A percentile compares a stretch with the other conserved stretches of the same genome.
phyloP scores from a whole-genome alignment of 495 filamentous ascomycete species.

The Endocarpon pusillum region DNA sequence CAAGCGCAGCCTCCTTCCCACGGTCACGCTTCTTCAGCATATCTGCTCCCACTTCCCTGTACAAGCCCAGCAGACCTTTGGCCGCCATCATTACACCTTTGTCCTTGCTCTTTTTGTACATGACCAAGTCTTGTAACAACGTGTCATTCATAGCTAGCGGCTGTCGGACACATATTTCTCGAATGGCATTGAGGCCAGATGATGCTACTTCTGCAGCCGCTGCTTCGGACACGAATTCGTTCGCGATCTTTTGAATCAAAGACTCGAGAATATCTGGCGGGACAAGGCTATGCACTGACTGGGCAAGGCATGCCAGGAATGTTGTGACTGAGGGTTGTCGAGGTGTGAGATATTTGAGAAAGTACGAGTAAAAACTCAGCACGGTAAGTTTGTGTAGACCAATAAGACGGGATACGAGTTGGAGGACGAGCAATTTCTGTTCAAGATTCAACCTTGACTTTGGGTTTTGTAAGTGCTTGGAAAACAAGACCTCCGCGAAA shows the following conservation, averaged over 20 bases:
- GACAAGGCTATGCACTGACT: slow-evolving; percentile 77
- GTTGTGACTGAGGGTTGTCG: slow-evolving; percentile 86
- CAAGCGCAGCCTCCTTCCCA: slow-evolving; percentile 84
- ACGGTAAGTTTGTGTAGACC: slow-evolving; percentile 83
- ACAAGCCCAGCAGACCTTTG: slow-evolving; percentile 74
- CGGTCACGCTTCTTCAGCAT: slow-evolving; percentile 81
- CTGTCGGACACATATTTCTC: slow-evolving; percentile 82
- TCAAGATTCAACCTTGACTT: slow-evolving; percentile 83
- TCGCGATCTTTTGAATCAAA: slow-evolving; percentile 85
- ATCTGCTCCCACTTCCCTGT: slow-evolving; percentile 74
- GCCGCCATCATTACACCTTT: slow-evolving; percentile 97
- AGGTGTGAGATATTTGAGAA: slow-evolving; percentile 70
- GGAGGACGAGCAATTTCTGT: slow-evolving; percentile 71
- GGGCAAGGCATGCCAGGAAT: slow-evolving; percentile 82
- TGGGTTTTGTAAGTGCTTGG: slow-evolving; percentile 72
- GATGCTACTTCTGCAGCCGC: slow-evolving; percentile 79
- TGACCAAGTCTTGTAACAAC: slow-evolving; percentile 84
- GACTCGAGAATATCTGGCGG: slow-evolving; percentile 90
- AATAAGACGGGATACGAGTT: slow-evolving; percentile 77
- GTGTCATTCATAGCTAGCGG: slow-evolving; percentile 92
- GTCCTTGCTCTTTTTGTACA: slow-evolving; percentile 94
- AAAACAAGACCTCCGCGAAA: slow-evolving; percentile 80
- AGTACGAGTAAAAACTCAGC: slow-evolving; percentile 73
- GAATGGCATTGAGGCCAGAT: slow-evolving; percentile 84
- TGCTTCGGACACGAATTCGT: slow-evolving; percentile 94